Base-by-base conservation (phyloP, 768 basidiomycete species). In the Lyophyllum shimeji region DNA sequence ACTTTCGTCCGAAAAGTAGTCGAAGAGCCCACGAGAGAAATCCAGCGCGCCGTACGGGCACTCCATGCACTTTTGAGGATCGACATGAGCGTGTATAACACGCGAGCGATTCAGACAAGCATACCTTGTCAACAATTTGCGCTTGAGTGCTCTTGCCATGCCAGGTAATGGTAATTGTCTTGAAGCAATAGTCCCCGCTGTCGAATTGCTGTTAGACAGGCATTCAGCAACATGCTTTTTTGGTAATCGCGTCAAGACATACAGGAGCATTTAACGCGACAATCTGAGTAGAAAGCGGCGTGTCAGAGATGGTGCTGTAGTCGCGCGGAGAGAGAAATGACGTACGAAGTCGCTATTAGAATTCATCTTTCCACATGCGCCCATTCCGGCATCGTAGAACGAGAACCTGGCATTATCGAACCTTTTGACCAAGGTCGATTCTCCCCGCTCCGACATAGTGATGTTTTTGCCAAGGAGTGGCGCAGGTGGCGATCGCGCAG, bases 1-100 rank as follows among this genome's bases (percentile, higher is more conserved):
- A 53, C 66, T 67, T 46, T 64, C 60, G 21, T 66, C 57, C 5
- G 71, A 76, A 61, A 86, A 81, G 65, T 63, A 74, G 27, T 68
- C 61, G 70, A 86, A 85, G n/a, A 85, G 72, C 37, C 79, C 76
- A 25, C 69, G 69, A 15, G 77, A 74, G 33, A 85, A 65, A 63
- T 86, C 84, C 37, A 86, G 75, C 18, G 71, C 82, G 7, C 75
- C 78, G 43, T 68, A 78, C 1, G 74, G 74, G 63, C 84, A 86
- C 13, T 75, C 74, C 17, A 76, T 74, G 64, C 84, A 86, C 76
- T 83, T 63, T 18, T 52, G 8, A 39, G 5, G 12, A 34, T 17
- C 43, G 3, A 15, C 33, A 40, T 59, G 25, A 57, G 31, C 37
- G 17, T 9, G 12, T 5, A 39, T 24, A n/a, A 13, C 29, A 21